These are phyloP conservation scores for Aspergillus avenaceus DNA, from an alignment of 495 filamentous ascomycete genomes.

Conservation along the genomic window DNA sequence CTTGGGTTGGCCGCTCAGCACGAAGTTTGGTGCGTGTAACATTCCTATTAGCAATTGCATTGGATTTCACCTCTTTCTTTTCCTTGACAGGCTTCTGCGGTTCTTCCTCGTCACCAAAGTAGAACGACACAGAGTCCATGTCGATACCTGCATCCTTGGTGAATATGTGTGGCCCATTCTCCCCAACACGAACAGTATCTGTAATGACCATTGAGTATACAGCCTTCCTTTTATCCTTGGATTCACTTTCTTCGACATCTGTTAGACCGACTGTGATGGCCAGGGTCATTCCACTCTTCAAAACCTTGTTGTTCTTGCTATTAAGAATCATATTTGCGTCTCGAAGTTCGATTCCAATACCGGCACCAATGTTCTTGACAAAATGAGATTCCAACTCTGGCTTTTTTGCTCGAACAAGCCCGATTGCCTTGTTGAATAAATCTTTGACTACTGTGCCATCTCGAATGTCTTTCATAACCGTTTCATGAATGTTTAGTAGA, in stretches of 20 bases:
- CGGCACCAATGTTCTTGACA: slow-evolving; percentile 80
- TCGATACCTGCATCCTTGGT: slow-evolving; percentile 89
- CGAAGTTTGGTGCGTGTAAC: slow-evolving; percentile 91
- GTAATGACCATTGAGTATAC: slow-evolving; percentile 84
- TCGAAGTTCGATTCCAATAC: slow-evolving; percentile 86
- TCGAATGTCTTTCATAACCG: slow-evolving; percentile 81
- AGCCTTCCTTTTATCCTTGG: slow-evolving; percentile 81
- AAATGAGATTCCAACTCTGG: slow-evolving; percentile 94
- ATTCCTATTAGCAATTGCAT: slow-evolving; percentile 82
- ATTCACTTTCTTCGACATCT: slow-evolving; percentile 76
- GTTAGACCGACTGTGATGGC: slow-evolving; percentile 81
- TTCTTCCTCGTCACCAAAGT: slow-evolving; percentile 90
- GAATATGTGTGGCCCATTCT: slow-evolving; percentile 73
- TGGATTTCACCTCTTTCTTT: slow-evolving; percentile 77
- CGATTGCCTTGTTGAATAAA: slow-evolving; percentile 82
- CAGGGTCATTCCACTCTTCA: slow-evolving; percentile 97
- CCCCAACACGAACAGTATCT: slow-evolving; percentile 85
- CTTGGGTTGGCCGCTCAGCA: slow-evolving; percentile 78
- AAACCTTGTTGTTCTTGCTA: slow-evolving; percentile 70
- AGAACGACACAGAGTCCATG: slow-evolving; percentile 89
- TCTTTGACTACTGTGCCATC: slow-evolving; percentile 87
- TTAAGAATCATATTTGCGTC: slow-evolving; percentile 79
- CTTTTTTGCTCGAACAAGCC: slow-evolving; percentile 75
- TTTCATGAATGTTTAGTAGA: slow-evolving; percentile 78
- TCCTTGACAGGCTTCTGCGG: slow-evolving; percentile 58